Percentiles rank a stretch among this genome's conserved stretches.
These are phyloP conservation scores for Pulveroboletus ravenelii DNA, from an alignment of 768 basidiomycete genomes.

Conservation along the genomic window DNA sequence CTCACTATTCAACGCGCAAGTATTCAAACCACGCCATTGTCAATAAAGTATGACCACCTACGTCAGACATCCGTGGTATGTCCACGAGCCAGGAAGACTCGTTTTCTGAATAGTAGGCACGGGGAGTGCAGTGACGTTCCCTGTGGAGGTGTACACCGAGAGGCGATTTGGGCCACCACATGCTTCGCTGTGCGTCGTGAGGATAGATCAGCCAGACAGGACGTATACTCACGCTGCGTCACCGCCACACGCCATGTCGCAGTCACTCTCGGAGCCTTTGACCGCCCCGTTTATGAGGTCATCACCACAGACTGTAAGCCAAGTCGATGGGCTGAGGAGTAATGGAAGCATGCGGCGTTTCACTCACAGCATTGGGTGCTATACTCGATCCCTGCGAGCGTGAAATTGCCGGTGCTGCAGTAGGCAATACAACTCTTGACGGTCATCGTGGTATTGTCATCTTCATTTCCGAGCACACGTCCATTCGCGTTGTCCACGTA, in stretches of 20 bases:
- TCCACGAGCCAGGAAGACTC: constrained; percentile 58
- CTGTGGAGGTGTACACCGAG: constrained; percentile 58
- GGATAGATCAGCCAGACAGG: not conserved
- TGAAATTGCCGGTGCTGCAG: constrained; percentile 54
- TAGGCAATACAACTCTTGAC: constrained; percentile 57
- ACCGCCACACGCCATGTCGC: constrained; percentile 73
- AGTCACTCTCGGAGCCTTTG: constrained; percentile 43
- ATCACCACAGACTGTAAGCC: constrained; percentile 61
- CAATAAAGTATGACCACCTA: constrained; percentile 28
- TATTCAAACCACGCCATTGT: not conserved
- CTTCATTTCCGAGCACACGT: constrained; percentile 48
- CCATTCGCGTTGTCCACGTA: constrained; percentile 71
- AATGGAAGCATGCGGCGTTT: not conserved
- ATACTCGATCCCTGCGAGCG: constrained; percentile 69
- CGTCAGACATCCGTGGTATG: constrained; percentile 65
- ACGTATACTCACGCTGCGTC: constrained; percentile 47
- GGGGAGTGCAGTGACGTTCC: constrained; percentile 49
- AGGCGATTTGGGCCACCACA: constrained; percentile 74
- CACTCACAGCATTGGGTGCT: constrained; percentile 46
- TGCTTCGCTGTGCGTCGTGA: constrained; percentile 41
- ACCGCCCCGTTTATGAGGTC: constrained; percentile 58
- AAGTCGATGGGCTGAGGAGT: constrained; percentile 1
- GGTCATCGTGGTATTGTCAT: constrained; percentile 42
- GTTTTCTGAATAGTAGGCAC: constrained; percentile 55
- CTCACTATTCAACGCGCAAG: constrained; percentile 39